Percentiles rank a stretch among this genome's conserved stretches.
Conservation (phyloP, 805 yeast genomes). For the Maudiozyma turicensis region DNA sequence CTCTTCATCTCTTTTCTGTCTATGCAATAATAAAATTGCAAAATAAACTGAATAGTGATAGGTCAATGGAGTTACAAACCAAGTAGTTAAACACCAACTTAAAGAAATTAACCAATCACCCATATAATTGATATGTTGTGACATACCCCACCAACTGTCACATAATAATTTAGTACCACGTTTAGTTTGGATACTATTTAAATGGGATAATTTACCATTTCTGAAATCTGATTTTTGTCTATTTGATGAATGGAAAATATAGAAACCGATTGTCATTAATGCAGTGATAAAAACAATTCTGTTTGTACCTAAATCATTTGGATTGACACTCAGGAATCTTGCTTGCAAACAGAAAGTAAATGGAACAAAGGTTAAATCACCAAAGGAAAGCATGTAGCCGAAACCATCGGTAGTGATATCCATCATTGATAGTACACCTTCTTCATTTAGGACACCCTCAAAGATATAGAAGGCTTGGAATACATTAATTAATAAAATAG, state of each 20-base stretch:
- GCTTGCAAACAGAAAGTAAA: constrained; percentile 84
- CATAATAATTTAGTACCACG: constrained; percentile 72
- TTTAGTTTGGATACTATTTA: constrained; percentile 60
- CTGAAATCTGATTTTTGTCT: constrained; percentile 77
- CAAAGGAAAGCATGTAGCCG: constrained; percentile 93
- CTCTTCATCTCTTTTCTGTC: constrained; percentile 86
- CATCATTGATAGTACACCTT: constrained; percentile 86
- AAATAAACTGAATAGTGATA: constrained; percentile 83
- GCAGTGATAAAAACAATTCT: constrained; percentile 31
- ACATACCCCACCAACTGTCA: constrained; percentile 93
- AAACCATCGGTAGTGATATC: constrained; percentile 95
- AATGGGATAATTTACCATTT: constrained; percentile 60
- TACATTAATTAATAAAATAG: constrained; percentile 56
- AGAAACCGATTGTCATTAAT: constrained; percentile 56
- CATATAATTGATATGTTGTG: constrained; percentile 89
- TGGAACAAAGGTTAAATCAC: constrained; percentile 88
- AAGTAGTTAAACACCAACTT: constrained; percentile 90
- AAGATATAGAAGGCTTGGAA: constrained; percentile 76
- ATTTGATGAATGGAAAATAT: constrained; percentile 77
- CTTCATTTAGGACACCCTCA: constrained; percentile 89
- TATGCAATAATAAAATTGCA: constrained; percentile 70
- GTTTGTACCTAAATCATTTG: constrained; percentile 31
- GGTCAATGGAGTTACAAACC: constrained; percentile 69
- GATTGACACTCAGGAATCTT: constrained; percentile 62
- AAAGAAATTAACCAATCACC: constrained; percentile 92